Percentiles rank a stretch among this genome's conserved stretches.
phyloP scores from a whole-genome alignment of 2,329 filamentous ascomycete species.

The Grosmannia clavigera region DNA sequence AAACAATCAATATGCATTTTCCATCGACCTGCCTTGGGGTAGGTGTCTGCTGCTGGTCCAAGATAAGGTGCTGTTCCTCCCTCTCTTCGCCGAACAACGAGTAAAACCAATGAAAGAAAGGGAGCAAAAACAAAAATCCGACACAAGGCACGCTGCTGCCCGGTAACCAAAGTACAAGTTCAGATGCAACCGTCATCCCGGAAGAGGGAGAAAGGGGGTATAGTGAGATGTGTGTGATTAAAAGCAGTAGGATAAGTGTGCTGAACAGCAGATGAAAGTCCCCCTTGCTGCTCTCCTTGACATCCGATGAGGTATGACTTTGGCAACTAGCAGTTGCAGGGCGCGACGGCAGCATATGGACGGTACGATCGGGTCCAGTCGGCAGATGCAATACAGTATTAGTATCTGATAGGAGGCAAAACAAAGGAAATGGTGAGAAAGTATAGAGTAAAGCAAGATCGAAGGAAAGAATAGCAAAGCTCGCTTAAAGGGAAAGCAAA shows the following conservation, averaged over 20 bases:
- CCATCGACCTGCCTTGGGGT: not conserved
- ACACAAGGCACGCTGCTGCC: not conserved
- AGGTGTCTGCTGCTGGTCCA: not conserved
- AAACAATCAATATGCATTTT: not conserved
- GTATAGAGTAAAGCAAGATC: not conserved
- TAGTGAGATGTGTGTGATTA: not conserved
- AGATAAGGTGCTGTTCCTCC: conserved; percentile 2
- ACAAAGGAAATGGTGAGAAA: not conserved
- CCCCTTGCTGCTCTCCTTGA: not conserved
- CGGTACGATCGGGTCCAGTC: not conserved
- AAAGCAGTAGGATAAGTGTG: not conserved
- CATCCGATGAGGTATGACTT: not conserved
- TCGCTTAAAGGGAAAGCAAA: not conserved
- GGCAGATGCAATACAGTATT: not conserved
- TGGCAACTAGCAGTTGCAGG: not conserved
- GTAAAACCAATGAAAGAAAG: not conserved
- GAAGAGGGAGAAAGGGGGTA: not conserved
- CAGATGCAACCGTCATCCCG: not conserved
- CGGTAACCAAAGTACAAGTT: not conserved
- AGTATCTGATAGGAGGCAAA: not conserved
- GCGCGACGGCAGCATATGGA: not conserved
- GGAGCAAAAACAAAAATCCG: not conserved
- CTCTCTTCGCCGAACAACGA: not conserved
- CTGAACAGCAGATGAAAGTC: not conserved
- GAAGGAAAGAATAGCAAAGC: not conserved